Evolutionary conservation across 2,329 filamentous ascomycete genomes (phyloP).

Genomic region (Cytospora leucostoma): DNA sequence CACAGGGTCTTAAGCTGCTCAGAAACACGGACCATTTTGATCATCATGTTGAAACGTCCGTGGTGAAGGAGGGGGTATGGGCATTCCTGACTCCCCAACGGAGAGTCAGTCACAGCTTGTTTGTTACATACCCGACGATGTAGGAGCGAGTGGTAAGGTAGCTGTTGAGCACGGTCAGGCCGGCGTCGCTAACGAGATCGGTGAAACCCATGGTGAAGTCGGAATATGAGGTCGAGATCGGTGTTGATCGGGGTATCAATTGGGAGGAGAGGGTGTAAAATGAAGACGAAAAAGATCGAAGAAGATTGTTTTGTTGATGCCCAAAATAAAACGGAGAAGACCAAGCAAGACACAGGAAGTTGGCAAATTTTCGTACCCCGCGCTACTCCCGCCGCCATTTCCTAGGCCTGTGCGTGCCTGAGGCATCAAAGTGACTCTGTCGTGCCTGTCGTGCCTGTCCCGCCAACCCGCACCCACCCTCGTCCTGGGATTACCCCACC

Average conservation of each 20-base stretch:
- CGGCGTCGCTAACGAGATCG: constrained; percentile 35
- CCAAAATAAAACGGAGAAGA: constrained; percentile 13
- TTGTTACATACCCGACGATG: constrained; percentile 68
- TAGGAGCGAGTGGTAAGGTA: constrained; percentile 71
- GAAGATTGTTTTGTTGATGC: constrained; percentile 20
- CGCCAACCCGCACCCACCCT: neutral
- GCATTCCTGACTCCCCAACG: too few species aligned
- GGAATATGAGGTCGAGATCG: neutral
- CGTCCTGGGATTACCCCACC: neutral
- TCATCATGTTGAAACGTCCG: constrained; percentile 63
- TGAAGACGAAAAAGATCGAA: constrained; percentile 13
- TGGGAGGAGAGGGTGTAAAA: neutral
- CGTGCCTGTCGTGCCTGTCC: neutral
- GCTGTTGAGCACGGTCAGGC: constrained; percentile 57
- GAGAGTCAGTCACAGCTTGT: neutral
- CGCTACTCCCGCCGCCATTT: constrained; percentile 17
- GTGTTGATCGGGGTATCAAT: constrained; percentile 5
- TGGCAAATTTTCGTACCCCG: constrained; percentile 29
- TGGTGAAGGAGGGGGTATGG: neutral
- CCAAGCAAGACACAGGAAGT: neutral
- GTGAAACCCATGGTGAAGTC: constrained; percentile 34
- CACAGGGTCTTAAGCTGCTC: constrained; percentile 81
- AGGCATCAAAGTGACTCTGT: constrained; percentile 6
- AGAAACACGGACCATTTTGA: constrained; percentile 83
- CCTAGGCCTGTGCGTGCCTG: constrained; percentile 15